phyloP scores from a whole-genome alignment of 2,329 filamentous ascomycete species.

The Hypoxylon sp. region DNA sequence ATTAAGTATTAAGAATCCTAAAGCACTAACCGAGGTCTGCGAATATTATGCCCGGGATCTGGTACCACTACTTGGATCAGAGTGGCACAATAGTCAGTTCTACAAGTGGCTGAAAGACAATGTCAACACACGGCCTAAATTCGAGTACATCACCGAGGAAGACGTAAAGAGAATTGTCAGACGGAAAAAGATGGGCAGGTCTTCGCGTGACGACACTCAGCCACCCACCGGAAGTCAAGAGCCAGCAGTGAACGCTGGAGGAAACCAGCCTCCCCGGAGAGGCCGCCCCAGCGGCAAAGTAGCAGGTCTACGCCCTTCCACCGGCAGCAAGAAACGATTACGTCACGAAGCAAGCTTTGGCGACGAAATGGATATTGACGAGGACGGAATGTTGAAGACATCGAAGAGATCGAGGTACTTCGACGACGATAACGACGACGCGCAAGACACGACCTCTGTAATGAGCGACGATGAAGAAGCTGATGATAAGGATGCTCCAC shows the following conservation, averaged over 20 bases:
- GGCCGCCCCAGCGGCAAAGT: constrained; percentile 61
- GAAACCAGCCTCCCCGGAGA: constrained; percentile 49
- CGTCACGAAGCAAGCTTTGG: constrained; percentile 53
- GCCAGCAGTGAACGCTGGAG: constrained; percentile 36
- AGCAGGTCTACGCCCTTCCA: constrained; percentile 61
- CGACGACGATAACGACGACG: constrained; percentile 45
- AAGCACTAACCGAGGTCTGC: constrained; percentile 58
- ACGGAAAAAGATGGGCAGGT: constrained; percentile 48
- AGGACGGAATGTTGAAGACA: constrained; percentile 50
- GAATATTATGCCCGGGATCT: constrained; percentile 63
- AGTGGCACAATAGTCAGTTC: constrained; percentile 53
- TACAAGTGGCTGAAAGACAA: constrained; percentile 53
- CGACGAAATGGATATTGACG: constrained; percentile 57
- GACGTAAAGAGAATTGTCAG: constrained; percentile 47
- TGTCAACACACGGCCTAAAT: constrained; percentile 47
- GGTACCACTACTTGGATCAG: constrained; percentile 46
- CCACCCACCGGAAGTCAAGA: constrained; percentile 41
- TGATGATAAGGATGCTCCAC: constrained; percentile 36
- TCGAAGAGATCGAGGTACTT: constrained; percentile 48
- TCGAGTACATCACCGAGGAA: constrained; percentile 49
- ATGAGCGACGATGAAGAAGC: constrained; percentile 53
- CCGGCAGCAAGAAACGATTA: constrained; percentile 62
- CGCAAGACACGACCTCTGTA: constrained; percentile 39
- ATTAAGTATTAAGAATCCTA: constrained; percentile 60
- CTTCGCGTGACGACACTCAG: constrained; percentile 34